A percentile compares a stretch with the other conserved stretches of the same genome.
Evolutionary conservation across 2,329 filamentous ascomycete genomes (phyloP).

Genomic region (Fusarium virguliforme): DNA sequence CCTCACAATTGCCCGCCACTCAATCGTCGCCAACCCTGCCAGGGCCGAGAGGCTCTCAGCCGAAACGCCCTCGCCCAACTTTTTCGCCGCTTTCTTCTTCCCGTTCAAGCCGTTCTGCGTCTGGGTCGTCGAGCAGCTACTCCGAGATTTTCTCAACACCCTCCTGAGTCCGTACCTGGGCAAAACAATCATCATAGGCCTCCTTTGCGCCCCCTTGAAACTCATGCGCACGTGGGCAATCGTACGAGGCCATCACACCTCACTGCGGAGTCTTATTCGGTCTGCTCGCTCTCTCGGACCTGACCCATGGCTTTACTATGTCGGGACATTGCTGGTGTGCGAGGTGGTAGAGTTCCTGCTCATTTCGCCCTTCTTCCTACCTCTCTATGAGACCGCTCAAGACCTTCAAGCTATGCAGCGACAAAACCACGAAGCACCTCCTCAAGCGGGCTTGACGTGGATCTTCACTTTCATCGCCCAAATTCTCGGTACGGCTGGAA

Average conservation of each 20-base stretch:
- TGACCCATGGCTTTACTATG: background rate
- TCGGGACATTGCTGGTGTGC: background rate
- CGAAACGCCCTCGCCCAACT: background rate
- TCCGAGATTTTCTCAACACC: background rate
- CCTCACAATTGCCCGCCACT: background rate
- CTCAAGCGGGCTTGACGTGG: background rate
- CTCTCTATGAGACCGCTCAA: background rate
- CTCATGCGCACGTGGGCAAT: conserved; percentile 7
- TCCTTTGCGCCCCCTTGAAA: background rate
- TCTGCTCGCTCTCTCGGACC: background rate
- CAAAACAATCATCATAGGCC: background rate
- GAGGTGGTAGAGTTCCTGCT: background rate
- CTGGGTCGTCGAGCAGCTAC: background rate
- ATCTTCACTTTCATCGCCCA: background rate
- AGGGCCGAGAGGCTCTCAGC: background rate
- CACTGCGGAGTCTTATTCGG: background rate
- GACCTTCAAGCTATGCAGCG: background rate
- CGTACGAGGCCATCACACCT: background rate
- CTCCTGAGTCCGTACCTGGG: background rate
- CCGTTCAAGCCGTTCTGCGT: background rate
- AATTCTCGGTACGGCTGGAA: background rate
- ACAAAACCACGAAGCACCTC: background rate
- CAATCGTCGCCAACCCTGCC: background rate
- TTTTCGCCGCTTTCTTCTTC: conserved; percentile 8
- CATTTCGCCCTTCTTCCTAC: background rate